Evolutionary conservation across 31 red algal species (phyloP).

Genomic region (Asparagopsis taxiformis): DNA sequence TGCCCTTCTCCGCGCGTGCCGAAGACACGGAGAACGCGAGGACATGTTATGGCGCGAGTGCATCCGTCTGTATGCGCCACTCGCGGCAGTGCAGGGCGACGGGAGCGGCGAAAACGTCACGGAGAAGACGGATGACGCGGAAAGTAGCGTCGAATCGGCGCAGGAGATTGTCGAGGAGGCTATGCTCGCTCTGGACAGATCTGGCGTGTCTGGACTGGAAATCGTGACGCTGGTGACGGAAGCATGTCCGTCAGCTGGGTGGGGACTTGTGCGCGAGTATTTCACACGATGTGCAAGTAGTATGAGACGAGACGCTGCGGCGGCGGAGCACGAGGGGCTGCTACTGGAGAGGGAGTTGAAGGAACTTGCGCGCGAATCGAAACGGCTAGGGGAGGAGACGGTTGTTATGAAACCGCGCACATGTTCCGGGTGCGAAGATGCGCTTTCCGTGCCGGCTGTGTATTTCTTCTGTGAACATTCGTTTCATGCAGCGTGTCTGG

Average conservation of each 20-base stretch:
- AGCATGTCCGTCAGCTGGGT: slow-evolving; percentile 33
- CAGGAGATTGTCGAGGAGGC: slow-evolving; percentile 62
- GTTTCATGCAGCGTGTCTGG: slow-evolving; percentile 56
- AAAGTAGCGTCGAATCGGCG: slow-evolving; percentile 9
- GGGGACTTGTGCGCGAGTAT: slow-evolving; percentile 58
- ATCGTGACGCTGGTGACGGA: slow-evolving; percentile 40
- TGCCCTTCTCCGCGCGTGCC: slow-evolving; percentile 53
- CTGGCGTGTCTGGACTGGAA: slow-evolving; percentile 42
- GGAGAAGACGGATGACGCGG: background rate
- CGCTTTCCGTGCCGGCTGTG: slow-evolving; percentile 47
- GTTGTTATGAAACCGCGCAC: slow-evolving; percentile 49
- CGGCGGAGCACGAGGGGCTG: slow-evolving; percentile 38
- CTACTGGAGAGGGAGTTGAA: slow-evolving; percentile 38
- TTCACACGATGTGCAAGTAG: slow-evolving; percentile 38
- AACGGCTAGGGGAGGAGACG: slow-evolving; percentile 35
- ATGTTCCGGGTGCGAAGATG: slow-evolving; percentile 62
- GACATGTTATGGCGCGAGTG: slow-evolving; percentile 58
- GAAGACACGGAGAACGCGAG: slow-evolving; percentile 70
- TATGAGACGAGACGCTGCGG: slow-evolving; percentile 17
- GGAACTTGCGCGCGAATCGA: slow-evolving; percentile 36
- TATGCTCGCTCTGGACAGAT: slow-evolving; percentile 53
- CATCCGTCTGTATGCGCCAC: slow-evolving; percentile 38
- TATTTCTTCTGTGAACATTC: slow-evolving; percentile 73
- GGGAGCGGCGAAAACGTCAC: background rate
- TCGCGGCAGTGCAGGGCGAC: slow-evolving; percentile 24